Evolutionary conservation across 352 stramenopile species (phyloP).

Genomic region (Globisporangium heterothallicum): DNA sequence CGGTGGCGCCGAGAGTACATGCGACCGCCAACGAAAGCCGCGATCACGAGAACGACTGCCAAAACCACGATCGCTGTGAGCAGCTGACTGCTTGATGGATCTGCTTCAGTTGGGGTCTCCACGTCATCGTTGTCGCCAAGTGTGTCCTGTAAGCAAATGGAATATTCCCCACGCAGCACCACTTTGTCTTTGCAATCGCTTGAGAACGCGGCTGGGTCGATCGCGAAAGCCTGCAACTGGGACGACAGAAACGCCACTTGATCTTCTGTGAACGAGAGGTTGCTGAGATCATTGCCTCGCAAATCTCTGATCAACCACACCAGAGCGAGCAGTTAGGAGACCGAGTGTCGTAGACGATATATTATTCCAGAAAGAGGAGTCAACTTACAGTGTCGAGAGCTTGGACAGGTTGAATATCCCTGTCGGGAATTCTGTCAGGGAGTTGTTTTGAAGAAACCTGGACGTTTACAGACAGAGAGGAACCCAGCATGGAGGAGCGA

Average conservation of each 20-base stretch:
- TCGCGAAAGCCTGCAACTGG: constrained; percentile 10
- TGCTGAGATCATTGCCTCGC: constrained; percentile 12
- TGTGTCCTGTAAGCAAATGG: constrained; percentile 6
- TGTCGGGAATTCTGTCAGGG: constrained; percentile 11
- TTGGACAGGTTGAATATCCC: constrained; percentile 14
- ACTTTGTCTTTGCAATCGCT: constrained; percentile 7
- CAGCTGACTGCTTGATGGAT: not conserved
- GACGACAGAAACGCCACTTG: constrained; percentile 5
- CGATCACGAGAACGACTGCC: constrained; percentile 10
- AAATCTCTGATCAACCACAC: constrained; percentile 12
- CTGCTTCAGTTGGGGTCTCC: not conserved
- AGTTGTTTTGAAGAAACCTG: constrained; percentile 20
- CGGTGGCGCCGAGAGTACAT: not conserved
- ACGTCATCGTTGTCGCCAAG: not conserved
- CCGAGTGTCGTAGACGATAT: too few relatives aligned
- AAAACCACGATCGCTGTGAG: constrained; percentile 8
- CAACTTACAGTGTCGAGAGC: constrained; percentile 14
- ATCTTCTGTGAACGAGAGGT: constrained; percentile 5
- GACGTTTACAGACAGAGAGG: too few relatives aligned
- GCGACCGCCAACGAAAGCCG: constrained; percentile 2
- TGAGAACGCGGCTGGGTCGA: constrained; percentile 11
- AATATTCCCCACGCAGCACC: constrained; percentile 10
- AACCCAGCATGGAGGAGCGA: too few relatives aligned
- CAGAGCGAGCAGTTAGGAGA: too few relatives aligned
- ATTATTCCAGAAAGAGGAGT: too few relatives aligned